A percentile compares a stretch with the other conserved stretches of the same genome.
Evolutionary conservation across 2,329 filamentous ascomycete species (phyloP).

Genomic region (Thielaviopsis populi): DNA sequence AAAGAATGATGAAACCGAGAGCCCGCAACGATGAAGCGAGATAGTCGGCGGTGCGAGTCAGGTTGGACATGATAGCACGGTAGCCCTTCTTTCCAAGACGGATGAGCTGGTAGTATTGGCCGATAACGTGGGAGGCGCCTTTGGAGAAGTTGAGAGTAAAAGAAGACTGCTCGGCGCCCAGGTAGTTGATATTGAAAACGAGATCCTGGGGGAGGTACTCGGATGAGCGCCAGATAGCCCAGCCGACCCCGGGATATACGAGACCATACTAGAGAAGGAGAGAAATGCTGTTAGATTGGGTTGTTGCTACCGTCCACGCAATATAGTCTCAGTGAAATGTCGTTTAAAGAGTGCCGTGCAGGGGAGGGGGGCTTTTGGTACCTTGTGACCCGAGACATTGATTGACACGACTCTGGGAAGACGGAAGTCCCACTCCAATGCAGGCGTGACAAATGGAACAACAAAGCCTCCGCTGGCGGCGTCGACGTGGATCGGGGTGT

Average conservation of each 20-base stretch:
- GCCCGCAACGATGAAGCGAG: constrained; percentile 56
- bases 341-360: not conserved
- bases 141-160: constrained; percentile 98
- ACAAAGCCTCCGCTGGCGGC: constrained; percentile 88
- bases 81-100: constrained; percentile 87
- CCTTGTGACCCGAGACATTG: constrained; percentile 87
- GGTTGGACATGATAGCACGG: constrained; percentile 82
- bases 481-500: constrained; percentile 85
- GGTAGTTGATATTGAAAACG: constrained; percentile 98
- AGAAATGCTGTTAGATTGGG: not conserved
- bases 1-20: constrained; percentile 80
- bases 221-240: constrained; percentile 76
- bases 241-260: constrained; percentile 83
- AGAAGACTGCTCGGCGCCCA: constrained; percentile 85
- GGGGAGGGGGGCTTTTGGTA: constrained; percentile 19
- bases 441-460: constrained; percentile 73
- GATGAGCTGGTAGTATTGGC: constrained; percentile 95
- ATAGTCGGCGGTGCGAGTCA: constrained; percentile 82
- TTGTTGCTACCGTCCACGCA: not conserved
- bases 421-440: constrained; percentile 82
- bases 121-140: constrained; percentile 85
- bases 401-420: constrained; percentile 81
- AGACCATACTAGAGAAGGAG: constrained; percentile 36
- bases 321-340: not conserved
- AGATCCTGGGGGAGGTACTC: constrained; percentile 79